Evolutionary conservation across 495 filamentous ascomycete species (phyloP), one percentile per base, ranked within the genome.

Genomic region (Aspergillus carlsbadensis): DNA sequence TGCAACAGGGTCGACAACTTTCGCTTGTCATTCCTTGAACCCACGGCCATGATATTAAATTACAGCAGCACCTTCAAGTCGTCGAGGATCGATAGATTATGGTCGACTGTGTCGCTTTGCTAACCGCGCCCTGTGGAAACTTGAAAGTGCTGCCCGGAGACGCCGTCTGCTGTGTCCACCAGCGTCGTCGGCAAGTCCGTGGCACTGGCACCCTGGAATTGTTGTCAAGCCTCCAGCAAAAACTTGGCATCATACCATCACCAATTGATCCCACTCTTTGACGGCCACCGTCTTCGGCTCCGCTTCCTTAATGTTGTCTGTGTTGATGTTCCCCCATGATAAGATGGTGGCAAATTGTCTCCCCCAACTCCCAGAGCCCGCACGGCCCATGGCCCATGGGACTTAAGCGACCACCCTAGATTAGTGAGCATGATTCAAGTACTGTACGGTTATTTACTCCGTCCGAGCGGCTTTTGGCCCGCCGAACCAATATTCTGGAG

Each of bases 111-210:
- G 26, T 29, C 26, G 26, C 26, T 29, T 4, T 29, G 48, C 43
- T 46, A 41, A 17, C 45, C 31, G 35, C 41, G 43, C 40, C 45
- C 26, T n/a, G 41, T 17, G 46, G 34, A n/a, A n/a, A n/a, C n/a
- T n/a, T n/a, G 21, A n/a, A 43, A 15, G 41, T 17, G 22, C n/a
- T 50, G 42, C 29, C 54, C 62, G 62, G 62, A 52, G 62, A 54
- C 62, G 58, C 62, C 62, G 62, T 58, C 22, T 37, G 49, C 50
- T 49, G 47, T 51, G 29, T 63, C 60, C 60, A 55, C 60, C 61
- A 39, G 52, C 61, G 55, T 61, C 58, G 61, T 66, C 64, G 64
- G 64, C 56, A 61, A 66, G 64, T 63, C 64, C 64, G 64, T 63
- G 54, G 48, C 49, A 58, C 53, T 53, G 56, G 48, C 20, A 52